phyloP scores from a whole-genome alignment of 352 stramenopile species.

The Globisporangium cylindrosporum region DNA sequence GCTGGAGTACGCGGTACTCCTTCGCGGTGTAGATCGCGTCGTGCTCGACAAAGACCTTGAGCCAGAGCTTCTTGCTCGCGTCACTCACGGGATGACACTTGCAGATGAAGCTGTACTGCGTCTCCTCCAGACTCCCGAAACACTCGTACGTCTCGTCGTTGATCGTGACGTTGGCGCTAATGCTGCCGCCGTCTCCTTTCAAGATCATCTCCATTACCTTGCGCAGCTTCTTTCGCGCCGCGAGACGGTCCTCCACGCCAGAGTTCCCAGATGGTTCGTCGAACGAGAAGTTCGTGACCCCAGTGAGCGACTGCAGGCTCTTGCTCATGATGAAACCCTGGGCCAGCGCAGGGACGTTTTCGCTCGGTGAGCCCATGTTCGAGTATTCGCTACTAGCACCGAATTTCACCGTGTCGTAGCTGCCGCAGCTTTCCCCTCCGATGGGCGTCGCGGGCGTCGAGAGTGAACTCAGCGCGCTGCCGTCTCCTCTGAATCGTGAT shows the following conservation, averaged over 20 bases:
- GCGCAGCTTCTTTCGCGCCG: conserved; percentile 18
- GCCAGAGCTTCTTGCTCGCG: conserved; percentile 16
- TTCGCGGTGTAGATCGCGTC: conserved; percentile 44
- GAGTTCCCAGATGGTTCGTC: conserved; percentile 8
- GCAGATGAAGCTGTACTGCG: conserved; percentile 38
- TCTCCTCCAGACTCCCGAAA: conserved; percentile 34
- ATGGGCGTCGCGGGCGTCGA: neutral
- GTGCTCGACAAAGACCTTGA: conserved; percentile 65
- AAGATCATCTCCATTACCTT: conserved; percentile 15
- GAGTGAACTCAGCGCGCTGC: neutral
- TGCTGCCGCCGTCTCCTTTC: neutral
- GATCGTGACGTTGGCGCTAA: conserved; percentile 3
- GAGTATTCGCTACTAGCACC: neutral
- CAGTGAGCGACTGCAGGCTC: conserved; percentile 26
- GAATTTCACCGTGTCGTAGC: neutral
- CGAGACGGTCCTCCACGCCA: conserved; percentile 5
- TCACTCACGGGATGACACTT: conserved; percentile 21
- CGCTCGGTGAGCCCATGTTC: conserved; percentile 8
- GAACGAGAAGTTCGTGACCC: conserved; percentile 21
- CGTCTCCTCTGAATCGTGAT: neutral
- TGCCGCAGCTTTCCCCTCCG: neutral
- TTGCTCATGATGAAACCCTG: conserved; percentile 27
- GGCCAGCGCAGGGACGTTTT: neutral
- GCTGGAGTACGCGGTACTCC: conserved; percentile 52
- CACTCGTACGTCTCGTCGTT: conserved; percentile 13